Percentiles rank a stretch among this genome's conserved stretches.
Conservation (phyloP, 2,329 filamentous ascomycete genomes). For the Sporothrix brasiliensis region DNA sequence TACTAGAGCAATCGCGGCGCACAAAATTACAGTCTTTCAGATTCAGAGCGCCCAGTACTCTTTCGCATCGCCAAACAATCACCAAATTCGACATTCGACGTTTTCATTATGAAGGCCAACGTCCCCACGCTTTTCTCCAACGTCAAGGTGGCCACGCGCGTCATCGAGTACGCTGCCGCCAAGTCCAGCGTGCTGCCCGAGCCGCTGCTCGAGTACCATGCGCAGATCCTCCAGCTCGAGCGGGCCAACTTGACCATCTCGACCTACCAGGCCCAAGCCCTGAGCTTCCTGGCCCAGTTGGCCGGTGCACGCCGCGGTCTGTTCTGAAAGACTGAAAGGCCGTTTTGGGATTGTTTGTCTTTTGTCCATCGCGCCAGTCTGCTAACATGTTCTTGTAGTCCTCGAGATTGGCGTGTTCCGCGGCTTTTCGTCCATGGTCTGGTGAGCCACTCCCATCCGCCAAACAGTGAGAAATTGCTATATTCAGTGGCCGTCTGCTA, state of each 20-base stretch:
- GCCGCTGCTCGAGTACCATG: constrained; percentile 50
- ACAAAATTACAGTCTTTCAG: not conserved
- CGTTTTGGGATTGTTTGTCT: not conserved
- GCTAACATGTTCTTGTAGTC: constrained; percentile 41
- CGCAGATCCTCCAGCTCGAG: constrained; percentile 37
- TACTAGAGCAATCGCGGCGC: not conserved
- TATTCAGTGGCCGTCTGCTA: not conserved
- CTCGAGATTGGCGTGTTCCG: constrained; percentile 55
- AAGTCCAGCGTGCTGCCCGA: constrained; percentile 50
- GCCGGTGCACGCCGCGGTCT: constrained; percentile 46
- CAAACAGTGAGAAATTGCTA: too few species aligned
- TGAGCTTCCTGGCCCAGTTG: constrained; percentile 47
- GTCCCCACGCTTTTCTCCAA: constrained; percentile 49
- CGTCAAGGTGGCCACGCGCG: constrained; percentile 46
- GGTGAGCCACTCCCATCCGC: constrained; percentile 37
- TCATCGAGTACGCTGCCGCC: constrained; percentile 49
- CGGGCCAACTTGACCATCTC: constrained; percentile 38
- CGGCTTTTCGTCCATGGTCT: constrained; percentile 54
- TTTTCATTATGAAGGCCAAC: constrained; percentile 46
- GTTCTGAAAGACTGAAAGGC: not conserved
- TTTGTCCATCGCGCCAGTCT: not conserved
- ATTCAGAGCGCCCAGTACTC: not conserved
- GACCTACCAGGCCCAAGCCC: constrained; percentile 38
- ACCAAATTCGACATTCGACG: not conserved
- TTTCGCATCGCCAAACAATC: not conserved